Base-by-base conservation (phyloP, 495 filamentous ascomycete genomes). In the Penicillium silybi region DNA sequence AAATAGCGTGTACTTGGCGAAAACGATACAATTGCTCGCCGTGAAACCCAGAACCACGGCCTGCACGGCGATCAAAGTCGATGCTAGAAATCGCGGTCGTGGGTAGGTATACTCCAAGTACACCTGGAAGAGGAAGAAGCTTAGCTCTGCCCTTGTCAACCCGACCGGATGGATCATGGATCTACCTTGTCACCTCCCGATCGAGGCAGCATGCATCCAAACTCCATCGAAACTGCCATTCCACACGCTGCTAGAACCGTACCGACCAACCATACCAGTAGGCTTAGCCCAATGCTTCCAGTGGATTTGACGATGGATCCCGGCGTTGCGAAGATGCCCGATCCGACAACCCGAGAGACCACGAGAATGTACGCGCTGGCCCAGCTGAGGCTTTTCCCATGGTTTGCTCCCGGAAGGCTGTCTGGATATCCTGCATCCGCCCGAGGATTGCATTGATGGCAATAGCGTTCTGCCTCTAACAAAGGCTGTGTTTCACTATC, bases 21-120 rank as follows among this genome's bases (percentile, higher is more conserved):
- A 76, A 18, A 76, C 57, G 23, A 76, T 73, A 47, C 71, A 71
- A 39, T 76, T 76, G 41, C 67, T 72, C 0, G 70, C 73, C 0
- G 85, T 87, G 53, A 89, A 89, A 0, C 86, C 86, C 2, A 90
- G 67, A 0, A 90, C 62, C 13, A 90, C 79, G 2, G 84, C 79
- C 41, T 89, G 81, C 6, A 85, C 77, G 1, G 85, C 84, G 34
- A 90, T 68, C 41, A 90, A 62, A 0, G 80, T 85, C 3, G 85
- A 85, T 0, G 85, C 84, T 16, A 92, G 75, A 56, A 86, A 89
- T 15, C 78, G 77, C 2, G 88, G 87, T 20, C 72, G 72, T 0
- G 78, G 81, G 67, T 89, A 92, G 0, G 84, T 83, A 65, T 84
- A 87, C 57, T 92, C 87, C 46, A 90, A 79, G 56, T 92, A 92